Conservation (phyloP, 768 basidiomycete genomes). For the Lyophyllum atratum region DNA sequence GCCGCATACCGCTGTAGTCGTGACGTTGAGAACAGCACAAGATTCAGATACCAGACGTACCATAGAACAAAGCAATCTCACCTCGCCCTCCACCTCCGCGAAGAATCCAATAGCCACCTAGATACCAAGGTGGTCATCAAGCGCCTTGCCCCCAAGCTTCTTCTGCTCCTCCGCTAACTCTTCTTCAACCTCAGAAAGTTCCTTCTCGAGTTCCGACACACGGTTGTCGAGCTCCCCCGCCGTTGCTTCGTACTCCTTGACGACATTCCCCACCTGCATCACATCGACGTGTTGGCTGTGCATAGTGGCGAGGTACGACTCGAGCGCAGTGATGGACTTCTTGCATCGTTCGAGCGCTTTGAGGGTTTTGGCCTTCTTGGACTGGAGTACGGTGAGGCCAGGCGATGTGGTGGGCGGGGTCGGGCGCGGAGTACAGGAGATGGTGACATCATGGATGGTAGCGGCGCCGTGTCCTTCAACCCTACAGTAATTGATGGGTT, state of each 20-base stretch:
- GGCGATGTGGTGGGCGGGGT: conserved; percentile 25
- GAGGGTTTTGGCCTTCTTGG: conserved; percentile 22
- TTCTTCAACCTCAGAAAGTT: conserved; percentile 23
- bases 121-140: conserved; percentile 27
- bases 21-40: not conserved
- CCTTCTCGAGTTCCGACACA: conserved; percentile 27
- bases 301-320: conserved; percentile 37
- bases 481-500: conserved; percentile 19
- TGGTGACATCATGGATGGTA: conserved; percentile 47
- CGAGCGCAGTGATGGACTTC: conserved; percentile 28
- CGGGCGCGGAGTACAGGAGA: conserved; percentile 24
- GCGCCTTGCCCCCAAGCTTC: conserved; percentile 14
- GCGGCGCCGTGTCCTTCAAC: conserved; percentile 47
- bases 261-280: conserved; percentile 26
- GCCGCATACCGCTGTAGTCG: conserved; percentile 1
- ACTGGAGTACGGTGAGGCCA: conserved; percentile 23
- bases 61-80: conserved; percentile 42
- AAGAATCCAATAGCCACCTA: conserved; percentile 37
- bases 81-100: conserved; percentile 35
- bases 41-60: conserved; percentile 20
- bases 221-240: conserved; percentile 35
- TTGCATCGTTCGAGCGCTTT: conserved; percentile 33
- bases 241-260: conserved; percentile 33
- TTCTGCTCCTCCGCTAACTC: conserved; percentile 26
- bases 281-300: conserved; percentile 32